Evolutionary conservation across 768 basidiomycete species (phyloP), one percentile per base, ranked within the genome.

Genomic region (Lactifluus subvellereus): DNA sequence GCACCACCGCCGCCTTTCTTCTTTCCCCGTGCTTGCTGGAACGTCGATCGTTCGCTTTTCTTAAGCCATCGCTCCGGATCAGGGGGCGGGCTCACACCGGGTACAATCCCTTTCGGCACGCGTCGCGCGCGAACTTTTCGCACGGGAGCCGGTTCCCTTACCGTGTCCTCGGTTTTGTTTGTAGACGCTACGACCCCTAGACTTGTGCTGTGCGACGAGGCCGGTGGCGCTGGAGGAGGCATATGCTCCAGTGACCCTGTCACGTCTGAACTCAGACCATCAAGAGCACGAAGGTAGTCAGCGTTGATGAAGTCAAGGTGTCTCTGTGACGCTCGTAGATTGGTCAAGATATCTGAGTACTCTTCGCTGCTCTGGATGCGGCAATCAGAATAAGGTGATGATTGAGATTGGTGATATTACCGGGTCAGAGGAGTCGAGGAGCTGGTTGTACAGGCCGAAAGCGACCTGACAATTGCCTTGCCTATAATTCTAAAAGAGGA

Each of bases 21-120:
- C 72, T 82, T 79, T 70, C 74, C 82, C 47, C 80, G 79, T 57
- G 78, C 77, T 18, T 77, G 77, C 42, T 69, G 71, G 71, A 82
- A 84, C 32, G 78, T 82, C 14, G 87, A 80, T 54, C 89, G 78
- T 72, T 91, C 89, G 57, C 83, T 88, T 77, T 91, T 93, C 82
- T 93, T 93, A 63, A 93, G 72, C 91, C 91, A 93, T 65, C 91
- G 78, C 72, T 93, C 91, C 30, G 91, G 89, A 75, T 93, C 91
- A 37, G 91, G 91, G 18, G 84, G 80, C 33, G 90, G 89, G 4
- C 90, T 91, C 13, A 89, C 84, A 20, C 91, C 90, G 18, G 85
- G 87, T 30, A 85, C 73, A 22, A 92, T 86, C n/a, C 87, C 86
- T 59, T 82, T 78, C 14, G 91, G 90, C 18, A 92, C 79, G 70